Evolutionary conservation across 2,329 filamentous ascomycete species (phyloP), one percentile per base, ranked within the genome.

Genomic region (Colletotrichum liriopes): DNA sequence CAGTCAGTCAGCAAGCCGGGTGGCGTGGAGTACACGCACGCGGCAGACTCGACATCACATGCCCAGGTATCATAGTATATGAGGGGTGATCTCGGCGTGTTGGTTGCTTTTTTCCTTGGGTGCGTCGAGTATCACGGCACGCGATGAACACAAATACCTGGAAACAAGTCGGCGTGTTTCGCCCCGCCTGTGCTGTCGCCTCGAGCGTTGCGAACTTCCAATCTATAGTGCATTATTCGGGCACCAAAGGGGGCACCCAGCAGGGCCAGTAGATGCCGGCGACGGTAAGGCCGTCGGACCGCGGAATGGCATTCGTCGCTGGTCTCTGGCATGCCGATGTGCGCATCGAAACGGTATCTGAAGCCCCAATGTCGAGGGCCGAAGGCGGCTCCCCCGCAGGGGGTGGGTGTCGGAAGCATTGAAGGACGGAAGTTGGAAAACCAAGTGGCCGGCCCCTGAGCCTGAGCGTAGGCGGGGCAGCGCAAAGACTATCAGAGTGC

Each of bases 301-400:
- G 35, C 32, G 35, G 32, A 14, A 18, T 29, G 26, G 49, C 18
- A 49, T 26, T 49, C n/a, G 29, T 20, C 11, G 29, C 18, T 35
- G 51, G 16, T 32, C 14, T 29, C 14, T n/a, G 16, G 39, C 37
- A 41, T 29, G 29, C 32, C 14, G 12, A 23, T 11, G 3, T 29
- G 55, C 23, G 55, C 55, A 59, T 47, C 26, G 16, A n/a, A n/a
- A 32, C 58, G 18, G 35, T 32, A 37, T 26, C 43, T 23, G 29
- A 65, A 47, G 41, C 39, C 26, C 37, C 59, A 49, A 56, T 20
- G 29, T 49, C 32, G 29, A 59, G 16, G 41, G 7, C 54, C 39
- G 63, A 45, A 37, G 39, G 32, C 41, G 18, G 52, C 39, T 55
- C 23, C 41, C 39, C 49, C 12, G 29, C 1, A 37, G 14, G 47